Evolutionary conservation across 2,329 filamentous ascomycete genomes (phyloP).

Genomic region (Penicillium psychrosexuale): DNA sequence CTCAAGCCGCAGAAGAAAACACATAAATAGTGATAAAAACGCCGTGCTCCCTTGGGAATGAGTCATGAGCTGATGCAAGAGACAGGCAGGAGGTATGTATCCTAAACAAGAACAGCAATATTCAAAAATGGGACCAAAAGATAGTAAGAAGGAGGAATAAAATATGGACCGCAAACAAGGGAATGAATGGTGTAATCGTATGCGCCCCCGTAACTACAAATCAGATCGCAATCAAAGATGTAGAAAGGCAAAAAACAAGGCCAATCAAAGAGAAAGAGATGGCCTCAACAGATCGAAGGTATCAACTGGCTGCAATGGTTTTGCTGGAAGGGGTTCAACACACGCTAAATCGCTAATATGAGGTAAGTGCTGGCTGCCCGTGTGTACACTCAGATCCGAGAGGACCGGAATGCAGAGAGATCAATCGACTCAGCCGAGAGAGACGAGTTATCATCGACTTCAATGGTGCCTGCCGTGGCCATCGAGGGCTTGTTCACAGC

Average conservation of each 20-base stretch:
- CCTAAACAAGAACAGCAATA: background rate
- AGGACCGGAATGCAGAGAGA: slow-evolving; percentile 34
- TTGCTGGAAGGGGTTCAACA: slow-evolving; percentile 18
- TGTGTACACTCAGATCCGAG: slow-evolving; percentile 22
- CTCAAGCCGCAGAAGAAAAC: background rate
- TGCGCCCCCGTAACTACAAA: background rate
- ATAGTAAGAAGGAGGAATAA: slow-evolving; percentile 6
- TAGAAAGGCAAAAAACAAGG: background rate
- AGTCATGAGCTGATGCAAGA: slow-evolving; percentile 20
- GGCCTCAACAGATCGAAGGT: slow-evolving; percentile 8
- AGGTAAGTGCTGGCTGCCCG: background rate
- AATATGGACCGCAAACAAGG: background rate
- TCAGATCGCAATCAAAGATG: slow-evolving; percentile 4
- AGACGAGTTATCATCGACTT: slow-evolving; percentile 38
- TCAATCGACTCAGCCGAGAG: slow-evolving; percentile 36
- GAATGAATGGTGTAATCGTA: background rate
- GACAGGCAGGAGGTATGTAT: slow-evolving; percentile 11
- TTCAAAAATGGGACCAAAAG: slow-evolving; percentile 7
- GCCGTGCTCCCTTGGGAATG: slow-evolving; percentile 22
- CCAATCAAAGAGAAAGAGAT: slow-evolving; percentile 8
- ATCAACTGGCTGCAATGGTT: slow-evolving; percentile 12
- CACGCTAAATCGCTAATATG: slow-evolving; percentile 24
- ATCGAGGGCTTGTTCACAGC: slow-evolving; percentile 19
- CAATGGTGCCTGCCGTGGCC: slow-evolving; percentile 27
- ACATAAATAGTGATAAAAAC: slow-evolving; percentile 13